Base-by-base conservation (phyloP, 2,329 filamentous ascomycete genomes). In the Berkeleyomyces basicola region DNA sequence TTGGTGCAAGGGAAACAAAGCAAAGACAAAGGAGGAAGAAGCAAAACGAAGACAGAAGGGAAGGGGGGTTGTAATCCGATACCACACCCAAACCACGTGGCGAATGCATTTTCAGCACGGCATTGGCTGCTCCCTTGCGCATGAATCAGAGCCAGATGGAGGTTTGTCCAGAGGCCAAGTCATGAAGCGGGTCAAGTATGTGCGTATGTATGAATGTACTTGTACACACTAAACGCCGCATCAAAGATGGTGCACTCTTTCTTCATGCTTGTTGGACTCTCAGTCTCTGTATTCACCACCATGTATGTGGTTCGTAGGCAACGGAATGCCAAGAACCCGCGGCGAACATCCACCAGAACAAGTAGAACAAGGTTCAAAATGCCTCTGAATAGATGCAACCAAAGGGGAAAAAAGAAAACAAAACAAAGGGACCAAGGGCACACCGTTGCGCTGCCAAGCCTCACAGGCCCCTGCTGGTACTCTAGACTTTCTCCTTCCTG, bases 101-200 rank as follows among this genome's bases (percentile, higher is more conserved):
- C 49, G 49, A 23, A 53, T 53, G 49, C 49, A n/a, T 53, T 53
- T 53, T 53, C 49, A 53, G 49, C 23, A 53, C 49, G 49, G 49
- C 49, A 53, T 53, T 53, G 49, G 11, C 49, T 33, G 31, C 49
- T 37, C 49, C 49, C 49, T 53, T 53, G 49, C 49, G 23, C 49
- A 53, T 31, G 33, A 37, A 53, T 11, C 49, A 23, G 23, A 23
- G 23, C 23, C 23, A 23, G 23, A 23, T 23, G 23, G 23, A 23
- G 23, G 23, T 23, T 23, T 23, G 23, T 23, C 23, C 23, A 53
- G n/a, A 10, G 31, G 46, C 46, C 46, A 47, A 47, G 46, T 16
- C 46, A 6, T 7, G 46, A 23, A n/a, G 23, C 33, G 10, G 49
- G 49, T 23, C 5, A 11, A 51, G 31, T 31, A 2, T 42, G 11